Evolutionary conservation across 352 stramenopile species (phyloP).

Genomic region (Salisapilia sapeloensis): DNA sequence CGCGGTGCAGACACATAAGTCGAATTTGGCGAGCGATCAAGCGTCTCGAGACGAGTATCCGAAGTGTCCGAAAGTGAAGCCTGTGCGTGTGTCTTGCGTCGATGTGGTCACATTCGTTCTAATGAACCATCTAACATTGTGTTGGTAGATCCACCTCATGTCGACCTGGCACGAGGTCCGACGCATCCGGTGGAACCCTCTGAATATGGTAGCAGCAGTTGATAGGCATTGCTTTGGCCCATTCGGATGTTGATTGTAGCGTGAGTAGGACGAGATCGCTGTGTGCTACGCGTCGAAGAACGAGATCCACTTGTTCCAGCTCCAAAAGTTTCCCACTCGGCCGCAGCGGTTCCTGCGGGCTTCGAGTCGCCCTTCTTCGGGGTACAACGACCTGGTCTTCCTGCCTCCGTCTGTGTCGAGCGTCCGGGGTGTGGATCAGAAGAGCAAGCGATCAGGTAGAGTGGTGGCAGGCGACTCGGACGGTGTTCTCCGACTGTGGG

Average conservation of each 20-base stretch:
- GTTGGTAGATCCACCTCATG: slow-evolving; percentile 49
- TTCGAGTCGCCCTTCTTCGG: slow-evolving; percentile 43
- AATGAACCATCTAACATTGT: slow-evolving; percentile 1
- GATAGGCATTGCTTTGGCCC: background rate
- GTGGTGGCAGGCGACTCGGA: slow-evolving; percentile 48
- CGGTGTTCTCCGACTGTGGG: slow-evolving; percentile 50
- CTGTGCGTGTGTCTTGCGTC: background rate
- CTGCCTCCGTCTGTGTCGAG: slow-evolving; percentile 3
- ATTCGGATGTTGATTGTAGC: background rate
- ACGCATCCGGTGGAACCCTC: slow-evolving; percentile 59
- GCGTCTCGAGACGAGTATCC: background rate
- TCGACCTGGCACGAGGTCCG: slow-evolving; percentile 47
- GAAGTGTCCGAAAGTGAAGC: background rate
- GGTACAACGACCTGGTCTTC: slow-evolving; percentile 69
- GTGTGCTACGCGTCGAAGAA: slow-evolving; percentile 57
- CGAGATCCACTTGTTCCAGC: slow-evolving; percentile 55
- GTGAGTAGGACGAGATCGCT: slow-evolving; percentile 42
- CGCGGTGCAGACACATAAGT: slow-evolving; percentile 13
- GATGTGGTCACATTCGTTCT: background rate
- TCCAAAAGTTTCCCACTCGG: slow-evolving; percentile 51
- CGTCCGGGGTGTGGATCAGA: background rate
- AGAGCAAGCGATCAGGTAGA: slow-evolving; percentile 2
- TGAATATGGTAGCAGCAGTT: slow-evolving; percentile 23
- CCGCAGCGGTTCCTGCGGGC: slow-evolving; percentile 41
- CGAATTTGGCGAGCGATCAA: background rate